These are phyloP conservation scores for Dendrobium chrysotoxum DNA, from an alignment of 106 monocot genomes.

Conservation along the genomic window DNA sequence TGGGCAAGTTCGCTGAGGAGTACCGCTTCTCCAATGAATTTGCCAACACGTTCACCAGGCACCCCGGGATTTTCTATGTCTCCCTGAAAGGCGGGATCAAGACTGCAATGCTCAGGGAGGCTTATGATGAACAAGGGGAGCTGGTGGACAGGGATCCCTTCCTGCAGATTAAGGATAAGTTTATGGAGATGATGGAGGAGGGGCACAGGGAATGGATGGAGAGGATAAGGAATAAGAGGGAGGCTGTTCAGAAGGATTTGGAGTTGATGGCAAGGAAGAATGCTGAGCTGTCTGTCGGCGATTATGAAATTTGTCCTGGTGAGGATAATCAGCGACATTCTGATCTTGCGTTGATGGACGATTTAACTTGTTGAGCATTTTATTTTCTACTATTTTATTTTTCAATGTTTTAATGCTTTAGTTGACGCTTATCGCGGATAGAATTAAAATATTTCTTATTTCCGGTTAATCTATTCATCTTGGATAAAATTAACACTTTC, in stretches of 20 bases:
- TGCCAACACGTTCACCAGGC: conserved; percentile 55
- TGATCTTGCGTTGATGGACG: neutral
- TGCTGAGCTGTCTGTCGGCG: conserved; percentile 12
- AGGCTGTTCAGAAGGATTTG: conserved; percentile 32
- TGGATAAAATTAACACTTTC: too few relatives aligned
- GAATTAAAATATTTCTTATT: neutral
- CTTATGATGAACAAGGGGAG: conserved; percentile 47
- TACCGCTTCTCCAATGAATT: conserved; percentile 79
- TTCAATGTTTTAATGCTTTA: neutral
- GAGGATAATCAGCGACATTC: neutral
- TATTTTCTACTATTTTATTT: neutral
- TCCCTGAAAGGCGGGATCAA: conserved; percentile 87
- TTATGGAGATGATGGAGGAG: conserved; percentile 69
- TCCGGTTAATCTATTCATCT: neutral
- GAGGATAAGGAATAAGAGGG: conserved; percentile 30
- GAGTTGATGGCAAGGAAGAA: conserved; percentile 27
- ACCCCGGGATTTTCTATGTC: conserved; percentile 85
- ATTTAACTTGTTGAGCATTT: neutral
- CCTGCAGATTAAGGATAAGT: conserved; percentile 73
- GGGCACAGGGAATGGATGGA: conserved; percentile 62
- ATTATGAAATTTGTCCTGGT: neutral
- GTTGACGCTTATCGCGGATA: neutral
- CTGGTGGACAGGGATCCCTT: conserved; percentile 72
- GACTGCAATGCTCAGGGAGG: conserved; percentile 85
- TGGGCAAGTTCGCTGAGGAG: conserved; percentile 81